Evolutionary conservation across 2,329 filamentous ascomycete species (phyloP), one percentile per base, ranked within the genome.

Genomic region (Diatrype stigma): DNA sequence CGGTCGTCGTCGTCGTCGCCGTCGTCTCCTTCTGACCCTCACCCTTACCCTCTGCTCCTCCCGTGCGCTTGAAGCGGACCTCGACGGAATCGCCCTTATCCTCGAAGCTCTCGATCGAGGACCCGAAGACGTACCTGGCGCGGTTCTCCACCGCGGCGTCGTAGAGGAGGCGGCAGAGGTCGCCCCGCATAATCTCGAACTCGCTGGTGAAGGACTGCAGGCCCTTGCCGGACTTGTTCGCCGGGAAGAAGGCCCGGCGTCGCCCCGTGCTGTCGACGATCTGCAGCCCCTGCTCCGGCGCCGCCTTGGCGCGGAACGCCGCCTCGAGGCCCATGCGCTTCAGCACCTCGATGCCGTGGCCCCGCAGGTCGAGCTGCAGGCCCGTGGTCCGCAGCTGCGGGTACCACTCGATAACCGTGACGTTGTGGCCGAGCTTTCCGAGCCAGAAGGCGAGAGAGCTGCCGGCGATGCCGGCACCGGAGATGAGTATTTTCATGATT

Each of bases 171-270:
- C 57, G 60, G 12, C 71, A 74, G 28, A 83, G 55, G 48, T 81
- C 76, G 0, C 76, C 78, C 8, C 80, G 67, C 70, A 82, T 74
- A 45, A 83, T 81, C 62, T 82, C 80, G 35, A 72, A 75, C 21
- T 82, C 78, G 0, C 67, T 70, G 0, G 75, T 76, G 22, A 79
- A 67, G 19, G 60, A 65, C 44, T 72, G 67, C 7, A 56, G 26
- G 2, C 65, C 64, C 32, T 64, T 52, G 1, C 67, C 70, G 0
- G 69, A 63, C 34, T 62, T 61, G 28, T 72, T 74, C 1, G 62
- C 67, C 2, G 67, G 63, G 45, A 78, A 69, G 17, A 61, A 71
- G 4, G 70, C 76, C 16, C 65, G 61, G 3, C 63, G 59, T 4
- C 60, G 64, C n/a, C 73, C 72, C 2, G 61, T 55, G 2, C 60